Percentiles rank a stretch among this genome's conserved stretches.
Conservation (phyloP, 768 basidiomycete genomes). For the Boletus eberwhitei region DNA sequence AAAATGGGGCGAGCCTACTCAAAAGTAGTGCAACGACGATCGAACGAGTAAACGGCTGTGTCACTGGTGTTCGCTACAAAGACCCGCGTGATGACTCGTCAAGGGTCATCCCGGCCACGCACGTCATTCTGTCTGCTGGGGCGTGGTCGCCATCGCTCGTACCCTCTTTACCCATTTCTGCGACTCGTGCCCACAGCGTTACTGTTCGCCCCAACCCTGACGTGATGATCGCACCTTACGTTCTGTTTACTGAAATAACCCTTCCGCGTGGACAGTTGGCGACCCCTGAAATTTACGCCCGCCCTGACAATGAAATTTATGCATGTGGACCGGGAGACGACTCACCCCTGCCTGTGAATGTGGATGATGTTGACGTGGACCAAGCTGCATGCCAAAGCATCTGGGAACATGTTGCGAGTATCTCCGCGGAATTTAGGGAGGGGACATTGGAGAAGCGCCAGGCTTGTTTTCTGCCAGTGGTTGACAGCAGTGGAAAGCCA, state of each 20-base stretch:
- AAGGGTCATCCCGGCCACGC: conserved; percentile 52
- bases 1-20: conserved; percentile 49
- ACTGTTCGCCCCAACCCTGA: conserved; percentile 49
- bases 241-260: conserved; percentile 77
- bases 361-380: conserved; percentile 70
- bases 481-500: conserved; percentile 55
- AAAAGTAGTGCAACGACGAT: conserved; percentile 46
- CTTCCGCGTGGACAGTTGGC: conserved; percentile 33
- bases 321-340: conserved; percentile 81
- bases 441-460: conserved; percentile 53
- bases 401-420: conserved; percentile 53
- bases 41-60: conserved; percentile 38
- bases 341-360: conserved; percentile 59
- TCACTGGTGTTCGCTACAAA: conserved; percentile 47
- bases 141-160: conserved; percentile 76
- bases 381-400: conserved; percentile 52
- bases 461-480: conserved; percentile 78
- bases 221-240: conserved; percentile 62
- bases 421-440: conserved; percentile 54
- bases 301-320: conserved; percentile 67
- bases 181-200: conserved; percentile 71
- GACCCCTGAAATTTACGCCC: conserved; percentile 70
- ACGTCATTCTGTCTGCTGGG: conserved; percentile 78
- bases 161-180: conserved; percentile 53
- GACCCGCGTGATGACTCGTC: conserved; percentile 20